Evolutionary conservation across 2,329 filamentous ascomycete species (phyloP).

Genomic region (Lachnellula suecica): DNA sequence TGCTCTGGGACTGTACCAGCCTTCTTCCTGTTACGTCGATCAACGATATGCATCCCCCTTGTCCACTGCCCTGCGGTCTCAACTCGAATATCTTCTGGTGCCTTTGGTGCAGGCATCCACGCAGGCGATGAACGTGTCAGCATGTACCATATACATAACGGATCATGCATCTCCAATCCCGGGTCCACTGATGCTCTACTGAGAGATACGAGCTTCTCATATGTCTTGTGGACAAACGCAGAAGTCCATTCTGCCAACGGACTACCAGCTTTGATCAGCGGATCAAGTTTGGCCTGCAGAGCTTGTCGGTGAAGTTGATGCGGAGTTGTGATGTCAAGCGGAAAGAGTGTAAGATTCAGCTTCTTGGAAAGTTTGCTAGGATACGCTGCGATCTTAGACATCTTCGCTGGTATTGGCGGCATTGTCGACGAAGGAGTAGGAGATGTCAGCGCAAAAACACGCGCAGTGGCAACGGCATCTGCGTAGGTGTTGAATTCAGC

Average conservation of each 20-base stretch:
- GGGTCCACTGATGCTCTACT: slow-evolving; percentile 57
- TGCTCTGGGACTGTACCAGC: slow-evolving; percentile 35
- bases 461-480: slow-evolving; percentile 75
- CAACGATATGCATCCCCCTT: slow-evolving; percentile 83
- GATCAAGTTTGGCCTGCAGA: slow-evolving; percentile 56
- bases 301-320: slow-evolving; percentile 64
- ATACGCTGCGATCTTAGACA: slow-evolving; percentile 57
- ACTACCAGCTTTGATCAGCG: slow-evolving; percentile 59
- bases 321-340: slow-evolving; percentile 73
- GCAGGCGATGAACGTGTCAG: slow-evolving; percentile 57
- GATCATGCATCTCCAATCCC: slow-evolving; percentile 72
- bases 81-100: slow-evolving; percentile 78
- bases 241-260: slow-evolving; percentile 73
- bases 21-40: slow-evolving; percentile 63
- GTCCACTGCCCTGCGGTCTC: slow-evolving; percentile 96
- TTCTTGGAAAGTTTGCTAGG: slow-evolving; percentile 60
- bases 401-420: slow-evolving; percentile 60
- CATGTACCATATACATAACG: slow-evolving; percentile 77
- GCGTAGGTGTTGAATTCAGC: slow-evolving; percentile 97
- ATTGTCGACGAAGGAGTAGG: slow-evolving; percentile 75
- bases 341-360: slow-evolving; percentile 70
- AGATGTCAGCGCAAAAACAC: slow-evolving; percentile 76
- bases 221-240: slow-evolving; percentile 70
- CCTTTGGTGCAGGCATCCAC: slow-evolving; percentile 56
- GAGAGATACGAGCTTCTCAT: slow-evolving; percentile 65